These are phyloP conservation scores for Laburnicola sp. DNA, from an alignment of 2,329 filamentous ascomycete species.

Conservation along the genomic window DNA sequence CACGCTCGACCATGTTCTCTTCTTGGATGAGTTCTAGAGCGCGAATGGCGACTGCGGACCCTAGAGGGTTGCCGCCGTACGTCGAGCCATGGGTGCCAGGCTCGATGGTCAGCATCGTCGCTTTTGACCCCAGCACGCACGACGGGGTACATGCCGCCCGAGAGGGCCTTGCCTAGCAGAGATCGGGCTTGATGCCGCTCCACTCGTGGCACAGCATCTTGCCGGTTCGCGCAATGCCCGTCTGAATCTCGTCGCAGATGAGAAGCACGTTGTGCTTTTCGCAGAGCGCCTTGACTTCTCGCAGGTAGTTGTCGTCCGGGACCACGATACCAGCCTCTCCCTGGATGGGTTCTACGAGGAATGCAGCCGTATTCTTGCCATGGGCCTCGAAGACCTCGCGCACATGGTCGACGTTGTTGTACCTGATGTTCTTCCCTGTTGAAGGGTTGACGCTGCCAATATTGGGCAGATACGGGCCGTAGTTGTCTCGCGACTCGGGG, in stretches of 20 bases:
- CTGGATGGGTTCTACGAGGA: constrained; percentile 95
- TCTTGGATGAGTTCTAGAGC: constrained; percentile 93
- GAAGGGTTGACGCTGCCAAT: constrained; percentile 77
- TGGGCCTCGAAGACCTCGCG: constrained; percentile 77
- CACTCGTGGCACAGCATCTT: constrained; percentile 93
- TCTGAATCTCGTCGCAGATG: constrained; percentile 99
- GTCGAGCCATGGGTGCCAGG: constrained; percentile 96
- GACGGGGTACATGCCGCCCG: constrained; percentile 99
- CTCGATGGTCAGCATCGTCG: constrained; percentile 94
- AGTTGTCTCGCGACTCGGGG: constrained; percentile 93
- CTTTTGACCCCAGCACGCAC: constrained; percentile 81
- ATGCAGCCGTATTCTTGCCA: constrained; percentile 83
- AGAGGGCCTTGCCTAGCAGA: constrained; percentile 98
- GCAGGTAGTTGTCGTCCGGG: constrained; percentile 85
- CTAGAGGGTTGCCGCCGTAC: constrained; percentile 96
- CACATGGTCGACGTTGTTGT: constrained; percentile 81
- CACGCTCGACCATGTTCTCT: constrained; percentile 81
- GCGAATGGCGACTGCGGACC: constrained; percentile 92
- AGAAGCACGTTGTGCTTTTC: constrained; percentile 93
- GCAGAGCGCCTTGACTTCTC: constrained; percentile 79
- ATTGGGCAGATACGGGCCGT: constrained; percentile 91
- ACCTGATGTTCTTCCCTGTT: constrained; percentile 77
- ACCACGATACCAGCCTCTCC: constrained; percentile 97
- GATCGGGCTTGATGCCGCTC: constrained; percentile 91
- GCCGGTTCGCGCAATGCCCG: constrained; percentile 91